Conservation (phyloP, 257 asterid genomes). For the Agastache rugosa region DNA sequence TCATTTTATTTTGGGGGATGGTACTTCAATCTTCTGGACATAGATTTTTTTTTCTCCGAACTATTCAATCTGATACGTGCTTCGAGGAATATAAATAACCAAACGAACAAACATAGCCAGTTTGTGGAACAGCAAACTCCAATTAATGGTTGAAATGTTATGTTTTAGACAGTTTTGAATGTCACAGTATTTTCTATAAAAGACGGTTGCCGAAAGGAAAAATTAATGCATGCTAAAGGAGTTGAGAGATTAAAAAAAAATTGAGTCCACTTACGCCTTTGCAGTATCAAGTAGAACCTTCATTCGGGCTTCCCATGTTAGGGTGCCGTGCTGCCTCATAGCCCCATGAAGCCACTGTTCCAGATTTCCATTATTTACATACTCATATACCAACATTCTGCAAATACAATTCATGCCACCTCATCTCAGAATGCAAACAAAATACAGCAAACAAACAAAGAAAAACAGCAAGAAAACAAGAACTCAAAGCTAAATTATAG, state of each 20-base stretch:
- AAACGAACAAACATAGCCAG: background rate
- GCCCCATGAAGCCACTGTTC: conserved; percentile 99
- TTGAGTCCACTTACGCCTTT: conserved; percentile 76
- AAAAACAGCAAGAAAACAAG: background rate
- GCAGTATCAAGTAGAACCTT: conserved; percentile 96
- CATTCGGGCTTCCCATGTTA: conserved; percentile 97
- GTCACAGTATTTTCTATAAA: background rate
- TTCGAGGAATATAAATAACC: conserved; percentile 6
- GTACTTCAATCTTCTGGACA: background rate
- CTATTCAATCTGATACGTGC: background rate
- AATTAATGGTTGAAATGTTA: background rate
- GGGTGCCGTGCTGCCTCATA: conserved; percentile 79
- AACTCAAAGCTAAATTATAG: background rate
- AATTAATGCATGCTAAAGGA: background rate
- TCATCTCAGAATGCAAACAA: conserved; percentile 15
- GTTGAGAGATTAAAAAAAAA: background rate
- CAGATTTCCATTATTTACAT: conserved; percentile 90
- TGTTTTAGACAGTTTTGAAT: background rate
- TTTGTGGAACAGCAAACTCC: background rate
- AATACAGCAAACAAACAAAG: conserved; percentile 7
- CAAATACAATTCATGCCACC: conserved; percentile 28
- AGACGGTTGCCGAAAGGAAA: background rate
- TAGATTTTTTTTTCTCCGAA: background rate
- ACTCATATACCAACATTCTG: conserved; percentile 97
- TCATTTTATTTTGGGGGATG: background rate